Evolutionary conservation across 768 basidiomycete genomes (phyloP), one percentile per base, ranked within the genome.

Genomic region (Leucogyrophana mollusca): DNA sequence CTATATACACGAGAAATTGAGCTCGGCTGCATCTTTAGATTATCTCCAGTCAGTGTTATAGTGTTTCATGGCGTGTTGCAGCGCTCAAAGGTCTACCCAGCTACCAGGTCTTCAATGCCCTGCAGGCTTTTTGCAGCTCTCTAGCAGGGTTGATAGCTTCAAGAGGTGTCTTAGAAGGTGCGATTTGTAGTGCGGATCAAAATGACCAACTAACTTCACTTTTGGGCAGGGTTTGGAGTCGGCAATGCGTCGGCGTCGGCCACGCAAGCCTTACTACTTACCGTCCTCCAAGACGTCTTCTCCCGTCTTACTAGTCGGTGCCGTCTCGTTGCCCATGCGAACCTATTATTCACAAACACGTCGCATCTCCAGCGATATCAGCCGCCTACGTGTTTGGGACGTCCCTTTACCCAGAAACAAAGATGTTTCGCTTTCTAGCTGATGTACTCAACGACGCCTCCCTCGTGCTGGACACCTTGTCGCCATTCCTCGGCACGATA

Each of bases 61-160:
- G 9, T 23, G n/a, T n/a, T n/a, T n/a, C n/a, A n/a, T n/a, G n/a
- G n/a, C n/a, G n/a, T n/a, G n/a, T n/a, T n/a, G n/a, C n/a, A n/a
- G n/a, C n/a, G n/a, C n/a, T n/a, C n/a, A n/a, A n/a, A n/a, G n/a
- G n/a, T n/a, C n/a, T n/a, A n/a, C n/a, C n/a, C n/a, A 86, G 83
- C 49, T 87, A 84, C 54, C 84, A 87, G 57, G 65, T 81, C 11
- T 73, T 78, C 53, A 86, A 87, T 51, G 80, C 80, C 0, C 45
- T 83, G 4, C 85, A 87, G 61, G 81, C 83, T 3, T 86, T 85
- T 52, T 86, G 82, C 56, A 86, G 79, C 55, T 83, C 85, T 0
- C 62, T 87, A 2, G 78, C 83, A 0, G 72, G 80, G 0, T 65
- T 87, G 21, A 56, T 87, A 16, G 80, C 85, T 1, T 85, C 84